Conservation (phyloP, 2,329 filamentous ascomycete genomes). For the Fusarium chuoi region DNA sequence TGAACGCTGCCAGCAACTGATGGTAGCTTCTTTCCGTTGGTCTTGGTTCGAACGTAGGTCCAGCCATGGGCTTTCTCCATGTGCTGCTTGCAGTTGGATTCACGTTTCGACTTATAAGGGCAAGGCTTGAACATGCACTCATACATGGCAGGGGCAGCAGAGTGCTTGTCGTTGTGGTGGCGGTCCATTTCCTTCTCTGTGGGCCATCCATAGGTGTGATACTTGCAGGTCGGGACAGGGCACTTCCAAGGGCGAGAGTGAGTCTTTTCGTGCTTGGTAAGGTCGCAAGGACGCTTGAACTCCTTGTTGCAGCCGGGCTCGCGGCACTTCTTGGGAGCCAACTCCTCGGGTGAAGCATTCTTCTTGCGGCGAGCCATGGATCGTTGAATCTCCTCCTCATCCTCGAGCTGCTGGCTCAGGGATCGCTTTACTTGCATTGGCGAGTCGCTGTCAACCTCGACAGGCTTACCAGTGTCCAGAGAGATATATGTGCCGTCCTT, state of each 20-base stretch:
- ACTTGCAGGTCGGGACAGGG: constrained; percentile 83
- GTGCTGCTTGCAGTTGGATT: constrained; percentile 98
- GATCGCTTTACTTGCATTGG: constrained; percentile 71
- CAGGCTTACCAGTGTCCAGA: constrained; percentile 74
- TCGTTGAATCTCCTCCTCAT: constrained; percentile 84
- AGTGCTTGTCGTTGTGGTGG: constrained; percentile 97
- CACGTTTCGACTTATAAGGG: constrained; percentile 93
- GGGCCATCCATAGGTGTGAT: constrained; percentile 89
- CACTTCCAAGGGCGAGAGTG: constrained; percentile 98
- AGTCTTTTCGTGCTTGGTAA: constrained; percentile 98
- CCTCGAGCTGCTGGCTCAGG: constrained; percentile 75
- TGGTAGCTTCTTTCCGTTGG: constrained; percentile 76
- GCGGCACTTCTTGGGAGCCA: constrained; percentile 81
- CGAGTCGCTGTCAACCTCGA: constrained; percentile 65
- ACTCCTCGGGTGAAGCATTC: constrained; percentile 86
- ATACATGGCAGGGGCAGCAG: constrained; percentile 79
- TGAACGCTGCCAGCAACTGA: constrained; percentile 59
- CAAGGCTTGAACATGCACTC: constrained; percentile 86
- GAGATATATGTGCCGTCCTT: constrained; percentile 84
- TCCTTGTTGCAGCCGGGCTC: constrained; percentile 84
- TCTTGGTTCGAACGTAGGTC: constrained; percentile 92
- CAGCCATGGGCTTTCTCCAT: constrained; percentile 97
- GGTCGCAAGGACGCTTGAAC: constrained; percentile 96
- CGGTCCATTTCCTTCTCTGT: constrained; percentile 98
- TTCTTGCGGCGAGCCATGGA: constrained; percentile 98